Conservation (phyloP, 345 rosid genomes). For the Ceriops decandra region DNA sequence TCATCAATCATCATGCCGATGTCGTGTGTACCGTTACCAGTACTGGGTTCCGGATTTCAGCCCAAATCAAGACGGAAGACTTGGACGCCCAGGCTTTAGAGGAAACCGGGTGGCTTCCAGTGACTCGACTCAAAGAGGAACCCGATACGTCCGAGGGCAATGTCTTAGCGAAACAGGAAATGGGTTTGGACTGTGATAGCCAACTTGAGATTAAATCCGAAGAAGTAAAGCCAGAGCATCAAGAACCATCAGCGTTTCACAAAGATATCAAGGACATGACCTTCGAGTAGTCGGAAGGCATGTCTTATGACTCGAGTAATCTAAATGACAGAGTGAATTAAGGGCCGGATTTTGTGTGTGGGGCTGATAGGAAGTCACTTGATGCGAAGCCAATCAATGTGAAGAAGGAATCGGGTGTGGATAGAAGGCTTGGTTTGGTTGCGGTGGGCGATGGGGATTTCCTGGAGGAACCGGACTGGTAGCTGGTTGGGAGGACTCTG, state of each 20-base stretch:
- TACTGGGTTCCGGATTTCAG: slow-evolving; percentile 39
- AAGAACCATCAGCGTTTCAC: neutral
- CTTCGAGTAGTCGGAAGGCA: neutral
- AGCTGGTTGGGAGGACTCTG: slow-evolving; percentile 51
- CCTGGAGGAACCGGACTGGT: slow-evolving; percentile 51
- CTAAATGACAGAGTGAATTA: neutral
- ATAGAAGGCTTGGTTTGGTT: slow-evolving; percentile 22
- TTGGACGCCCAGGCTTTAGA: neutral
- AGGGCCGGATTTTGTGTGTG: neutral
- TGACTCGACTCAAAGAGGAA: slow-evolving; percentile 7
- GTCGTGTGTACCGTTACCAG: slow-evolving; percentile 27
- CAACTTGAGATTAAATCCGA: neutral
- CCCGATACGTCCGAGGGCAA: neutral
- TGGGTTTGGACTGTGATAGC: slow-evolving; percentile 3
- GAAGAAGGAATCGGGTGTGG: slow-evolving; percentile 16
- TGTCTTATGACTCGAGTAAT: neutral
- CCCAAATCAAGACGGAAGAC: slow-evolving; percentile 11
- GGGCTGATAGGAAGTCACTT: neutral
- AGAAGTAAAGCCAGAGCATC: neutral
- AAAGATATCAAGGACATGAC: neutral
- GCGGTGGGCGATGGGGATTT: slow-evolving; percentile 45
- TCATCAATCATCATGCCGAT: neutral
- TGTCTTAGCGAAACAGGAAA: neutral
- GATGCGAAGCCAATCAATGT: slow-evolving; percentile 6
- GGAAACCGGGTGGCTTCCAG: slow-evolving; percentile 3